phyloP scores from a whole-genome alignment of 2,329 filamentous ascomycete genomes.

The Ceratocystis ficicola region DNA sequence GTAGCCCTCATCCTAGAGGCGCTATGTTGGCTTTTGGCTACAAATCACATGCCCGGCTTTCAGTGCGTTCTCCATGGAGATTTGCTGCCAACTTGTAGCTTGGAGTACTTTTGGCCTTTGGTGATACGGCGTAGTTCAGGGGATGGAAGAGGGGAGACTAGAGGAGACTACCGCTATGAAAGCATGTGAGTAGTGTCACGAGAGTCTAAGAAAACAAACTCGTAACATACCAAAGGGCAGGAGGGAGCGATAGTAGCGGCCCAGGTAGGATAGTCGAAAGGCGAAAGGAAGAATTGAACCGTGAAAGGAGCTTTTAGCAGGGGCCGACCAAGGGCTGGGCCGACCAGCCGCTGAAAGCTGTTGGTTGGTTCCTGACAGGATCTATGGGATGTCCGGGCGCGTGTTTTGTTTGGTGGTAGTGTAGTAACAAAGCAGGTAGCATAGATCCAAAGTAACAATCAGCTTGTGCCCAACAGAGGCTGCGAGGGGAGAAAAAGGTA shows the following conservation, averaged over 20 bases:
- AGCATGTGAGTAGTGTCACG: background rate
- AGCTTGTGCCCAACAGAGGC: too few relatives aligned
- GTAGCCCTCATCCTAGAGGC: background rate
- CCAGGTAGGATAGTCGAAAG: background rate
- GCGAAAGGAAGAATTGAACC: background rate
- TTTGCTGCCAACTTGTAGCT: background rate
- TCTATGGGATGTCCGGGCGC: background rate
- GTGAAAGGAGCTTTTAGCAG: background rate
- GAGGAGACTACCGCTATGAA: background rate
- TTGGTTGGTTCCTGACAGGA: constrained; percentile 6
- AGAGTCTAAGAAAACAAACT: background rate
- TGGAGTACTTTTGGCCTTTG: background rate
- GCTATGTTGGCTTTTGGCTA: background rate
- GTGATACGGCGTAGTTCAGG: background rate
- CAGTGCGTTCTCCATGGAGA: background rate
- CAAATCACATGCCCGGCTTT: background rate
- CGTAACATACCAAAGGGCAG: background rate
- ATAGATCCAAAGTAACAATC: background rate
- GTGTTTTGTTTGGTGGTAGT: constrained; percentile 1
- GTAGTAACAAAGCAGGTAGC: background rate
- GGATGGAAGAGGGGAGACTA: background rate
- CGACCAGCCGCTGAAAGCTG: background rate
- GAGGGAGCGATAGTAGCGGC: too few relatives aligned
- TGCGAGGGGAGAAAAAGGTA: too few relatives aligned
- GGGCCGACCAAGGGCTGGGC: background rate